Conservation (phyloP, 345 rosid species). For the Euphorbia lathyris region DNA sequence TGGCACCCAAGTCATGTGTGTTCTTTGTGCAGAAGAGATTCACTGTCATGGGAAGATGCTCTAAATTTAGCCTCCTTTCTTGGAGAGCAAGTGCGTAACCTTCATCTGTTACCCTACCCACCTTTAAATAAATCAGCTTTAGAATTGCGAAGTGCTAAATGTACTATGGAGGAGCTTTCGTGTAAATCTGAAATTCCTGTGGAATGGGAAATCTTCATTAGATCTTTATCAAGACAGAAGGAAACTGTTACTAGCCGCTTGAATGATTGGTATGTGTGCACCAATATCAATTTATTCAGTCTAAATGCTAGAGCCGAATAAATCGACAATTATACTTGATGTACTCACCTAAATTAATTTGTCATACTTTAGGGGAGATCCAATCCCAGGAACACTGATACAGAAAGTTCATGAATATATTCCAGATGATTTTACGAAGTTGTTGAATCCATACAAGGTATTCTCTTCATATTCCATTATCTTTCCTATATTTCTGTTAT, state of each 20-base stretch:
- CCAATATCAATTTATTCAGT: background rate
- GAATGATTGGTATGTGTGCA: conserved; percentile 51
- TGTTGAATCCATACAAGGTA: conserved; percentile 58
- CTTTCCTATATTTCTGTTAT: background rate
- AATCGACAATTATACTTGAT: background rate
- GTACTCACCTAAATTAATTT: conserved; percentile 17
- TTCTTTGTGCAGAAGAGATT: conserved; percentile 67
- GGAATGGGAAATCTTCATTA: conserved; percentile 66
- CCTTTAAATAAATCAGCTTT: conserved; percentile 37
- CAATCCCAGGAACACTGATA: conserved; percentile 62
- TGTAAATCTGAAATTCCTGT: conserved; percentile 41
- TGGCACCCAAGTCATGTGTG: conserved; percentile 1
- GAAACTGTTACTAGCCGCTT: conserved; percentile 49
- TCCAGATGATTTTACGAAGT: conserved; percentile 57
- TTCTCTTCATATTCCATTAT: conserved; percentile 13
- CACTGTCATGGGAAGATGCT: conserved; percentile 51
- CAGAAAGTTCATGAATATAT: conserved; percentile 68
- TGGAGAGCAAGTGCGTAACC: conserved; percentile 74
- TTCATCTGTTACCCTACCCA: conserved; percentile 75
- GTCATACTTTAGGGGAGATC: conserved; percentile 69
- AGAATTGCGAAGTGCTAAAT: conserved; percentile 24
- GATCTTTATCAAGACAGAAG: conserved; percentile 50
- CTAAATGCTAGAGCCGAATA: background rate
- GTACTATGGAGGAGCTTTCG: conserved; percentile 24
- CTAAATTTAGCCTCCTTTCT: conserved; percentile 65